Evolutionary conservation across 768 basidiomycete genomes (phyloP).

Genomic region (Kwoniella mangroviensis): DNA sequence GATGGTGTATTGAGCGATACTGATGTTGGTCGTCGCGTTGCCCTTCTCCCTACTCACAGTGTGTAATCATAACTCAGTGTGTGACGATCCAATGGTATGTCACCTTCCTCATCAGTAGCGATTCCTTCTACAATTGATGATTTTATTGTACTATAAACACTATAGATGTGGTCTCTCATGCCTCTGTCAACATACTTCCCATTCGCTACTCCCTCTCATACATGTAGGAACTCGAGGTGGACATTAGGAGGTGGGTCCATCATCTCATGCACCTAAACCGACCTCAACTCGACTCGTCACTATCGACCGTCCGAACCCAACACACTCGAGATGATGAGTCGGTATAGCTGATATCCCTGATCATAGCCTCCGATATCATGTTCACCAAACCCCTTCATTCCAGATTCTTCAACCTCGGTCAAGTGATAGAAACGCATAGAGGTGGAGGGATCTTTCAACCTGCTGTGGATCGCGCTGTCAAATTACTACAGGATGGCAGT

Average conservation of each 20-base stretch:
- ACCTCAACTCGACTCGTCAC: background rate
- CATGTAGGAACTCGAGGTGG: slow-evolving; percentile 68
- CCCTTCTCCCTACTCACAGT: slow-evolving; percentile 61
- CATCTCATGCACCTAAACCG: background rate
- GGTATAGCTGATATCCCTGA: background rate
- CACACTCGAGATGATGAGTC: background rate
- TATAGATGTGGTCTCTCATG: slow-evolving; percentile 80
- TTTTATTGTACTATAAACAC: slow-evolving; percentile 65
- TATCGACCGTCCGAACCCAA: background rate
- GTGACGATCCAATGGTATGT: slow-evolving; percentile 56
- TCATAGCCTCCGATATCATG: slow-evolving; percentile 69
- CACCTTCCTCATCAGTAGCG: background rate
- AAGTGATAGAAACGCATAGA: slow-evolving; percentile 88
- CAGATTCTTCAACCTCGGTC: slow-evolving; percentile 82
- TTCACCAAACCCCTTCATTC: slow-evolving; percentile 93
- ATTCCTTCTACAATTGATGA: too few species aligned
- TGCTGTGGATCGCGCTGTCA: slow-evolving; percentile 80
- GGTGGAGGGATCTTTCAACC: slow-evolving; percentile 88
- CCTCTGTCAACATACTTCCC: slow-evolving; percentile 43
- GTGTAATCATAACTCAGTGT: slow-evolving; percentile 90
- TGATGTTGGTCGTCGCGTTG: slow-evolving; percentile 13
- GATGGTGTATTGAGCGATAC: background rate
- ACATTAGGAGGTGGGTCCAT: slow-evolving; percentile 68
- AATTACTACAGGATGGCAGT: slow-evolving; percentile 75
- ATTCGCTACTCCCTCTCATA: slow-evolving; percentile 40